Evolutionary conservation across 176 grass and related monocot genomes (phyloP).

Genomic region (Eragrostis curvula): DNA sequence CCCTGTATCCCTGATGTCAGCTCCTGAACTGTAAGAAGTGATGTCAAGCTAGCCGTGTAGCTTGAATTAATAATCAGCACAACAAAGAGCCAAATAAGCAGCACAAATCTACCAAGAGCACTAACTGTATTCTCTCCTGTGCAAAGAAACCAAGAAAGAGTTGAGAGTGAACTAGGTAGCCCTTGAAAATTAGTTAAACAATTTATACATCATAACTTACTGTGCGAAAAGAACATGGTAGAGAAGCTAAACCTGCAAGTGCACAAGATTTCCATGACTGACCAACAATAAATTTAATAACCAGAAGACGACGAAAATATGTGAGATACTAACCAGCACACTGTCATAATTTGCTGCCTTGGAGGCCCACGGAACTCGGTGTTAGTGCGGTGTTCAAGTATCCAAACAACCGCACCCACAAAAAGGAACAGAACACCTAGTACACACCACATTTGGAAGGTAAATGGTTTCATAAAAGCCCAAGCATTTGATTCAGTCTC

Average conservation of each 20-base stretch:
- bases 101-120: slow-evolving; percentile 74
- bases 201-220: no score
- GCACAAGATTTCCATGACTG: slow-evolving; percentile 28
- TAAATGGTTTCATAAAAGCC: slow-evolving; percentile 91
- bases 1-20: slow-evolving; percentile 75
- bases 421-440: slow-evolving; percentile 70
- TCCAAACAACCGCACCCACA: slow-evolving; percentile 85
- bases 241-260: slow-evolving; percentile 97
- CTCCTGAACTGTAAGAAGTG: slow-evolving; percentile 90
- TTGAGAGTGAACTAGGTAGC: slow-evolving; percentile 34
- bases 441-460: slow-evolving; percentile 79
- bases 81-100: slow-evolving; percentile 87
- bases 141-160: slow-evolving; percentile 44
- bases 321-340: slow-evolving; percentile 71
- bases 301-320: background rate
- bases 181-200: slow-evolving; percentile 27
- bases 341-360: slow-evolving; percentile 79
- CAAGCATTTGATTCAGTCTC: slow-evolving; percentile 78
- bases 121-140: slow-evolving; percentile 96
- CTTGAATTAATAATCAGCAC: slow-evolving; percentile 94
- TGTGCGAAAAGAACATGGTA: slow-evolving; percentile 86
- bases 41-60: slow-evolving; percentile 96
- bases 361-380: slow-evolving; percentile 79
- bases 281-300: slow-evolving; percentile 16
- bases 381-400: slow-evolving; percentile 89